phyloP scores from a whole-genome alignment of 2,329 filamentous ascomycete genomes.

The Xylariales sp. region DNA sequence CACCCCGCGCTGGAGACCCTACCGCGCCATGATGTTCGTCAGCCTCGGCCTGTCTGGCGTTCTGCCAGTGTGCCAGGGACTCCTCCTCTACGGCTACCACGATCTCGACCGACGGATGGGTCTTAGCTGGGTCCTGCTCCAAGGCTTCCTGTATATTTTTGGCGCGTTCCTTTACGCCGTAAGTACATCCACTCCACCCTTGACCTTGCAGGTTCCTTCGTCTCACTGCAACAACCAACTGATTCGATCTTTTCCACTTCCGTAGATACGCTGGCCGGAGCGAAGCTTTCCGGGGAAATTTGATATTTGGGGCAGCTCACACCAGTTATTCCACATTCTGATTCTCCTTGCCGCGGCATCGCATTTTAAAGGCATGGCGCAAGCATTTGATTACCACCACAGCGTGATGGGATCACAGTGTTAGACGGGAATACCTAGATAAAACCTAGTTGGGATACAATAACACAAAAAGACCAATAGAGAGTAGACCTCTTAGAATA shows the following conservation, averaged over 20 bases:
- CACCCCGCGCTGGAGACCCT: conserved; percentile 76
- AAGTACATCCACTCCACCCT: no score
- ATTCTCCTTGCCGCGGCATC: conserved; percentile 78
- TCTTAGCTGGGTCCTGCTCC: conserved; percentile 72
- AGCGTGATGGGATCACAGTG: conserved; percentile 51
- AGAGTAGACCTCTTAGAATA: no score
- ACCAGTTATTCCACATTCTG: conserved; percentile 93
- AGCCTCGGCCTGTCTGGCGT: conserved; percentile 79
- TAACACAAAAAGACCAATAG: no score
- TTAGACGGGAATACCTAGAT: neutral
- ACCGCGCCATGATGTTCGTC: conserved; percentile 86
- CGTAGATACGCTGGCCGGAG: conserved; percentile 75
- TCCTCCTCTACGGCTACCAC: conserved; percentile 61
- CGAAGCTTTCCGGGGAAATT: conserved; percentile 71
- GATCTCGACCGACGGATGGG: conserved; percentile 71
- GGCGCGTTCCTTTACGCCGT: conserved; percentile 85
- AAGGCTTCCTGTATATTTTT: conserved; percentile 79
- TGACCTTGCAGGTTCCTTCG: no score
- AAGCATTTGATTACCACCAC: conserved; percentile 85
- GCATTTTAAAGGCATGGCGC: conserved; percentile 76
- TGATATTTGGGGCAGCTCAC: conserved; percentile 89
- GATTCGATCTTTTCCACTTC: conserved; percentile 1
- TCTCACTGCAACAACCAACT: no score
- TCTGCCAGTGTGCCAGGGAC: conserved; percentile 76
- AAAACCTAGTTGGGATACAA: no score